A percentile compares a stretch with the other conserved stretches of the same genome.
Conservation (phyloP, 768 basidiomycete genomes). For the Antrodiella citrinella region DNA sequence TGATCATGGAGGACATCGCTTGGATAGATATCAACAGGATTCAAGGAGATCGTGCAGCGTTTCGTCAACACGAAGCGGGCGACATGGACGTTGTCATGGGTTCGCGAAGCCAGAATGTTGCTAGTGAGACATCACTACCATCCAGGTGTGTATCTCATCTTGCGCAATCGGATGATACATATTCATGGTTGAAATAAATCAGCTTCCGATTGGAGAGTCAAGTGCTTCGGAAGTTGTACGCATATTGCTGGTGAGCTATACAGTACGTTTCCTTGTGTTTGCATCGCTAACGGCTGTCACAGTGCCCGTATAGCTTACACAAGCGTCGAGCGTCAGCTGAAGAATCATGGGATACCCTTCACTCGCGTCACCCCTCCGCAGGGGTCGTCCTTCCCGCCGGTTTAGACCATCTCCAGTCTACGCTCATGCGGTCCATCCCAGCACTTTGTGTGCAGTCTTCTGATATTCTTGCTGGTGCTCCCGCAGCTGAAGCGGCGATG, state of each 20-base stretch:
- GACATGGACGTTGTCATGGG: conserved; percentile 6
- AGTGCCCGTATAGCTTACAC: conserved; percentile 89
- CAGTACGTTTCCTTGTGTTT: no score
- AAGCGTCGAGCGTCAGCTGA: conserved; percentile 83
- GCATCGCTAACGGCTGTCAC: conserved; percentile 1
- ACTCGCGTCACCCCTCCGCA: conserved; percentile 56
- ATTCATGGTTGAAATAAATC: not conserved
- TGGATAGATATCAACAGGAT: conserved; percentile 73
- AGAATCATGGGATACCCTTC: conserved; percentile 71
- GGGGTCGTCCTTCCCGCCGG: conserved; percentile 33
- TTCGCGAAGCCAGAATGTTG: not conserved
- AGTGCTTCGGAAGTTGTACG: conserved; percentile 70
- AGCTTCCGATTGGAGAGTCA: conserved; percentile 66
- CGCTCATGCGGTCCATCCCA: conserved; percentile 71
- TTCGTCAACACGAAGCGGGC: not conserved
- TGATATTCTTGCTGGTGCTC: conserved; percentile 74
- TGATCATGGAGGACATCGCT: conserved; percentile 71
- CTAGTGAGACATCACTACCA: not conserved
- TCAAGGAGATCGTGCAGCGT: conserved; percentile 19
- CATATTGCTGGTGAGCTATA: conserved; percentile 75
- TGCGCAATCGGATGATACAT: no score
- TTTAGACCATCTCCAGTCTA: conserved; percentile 55
- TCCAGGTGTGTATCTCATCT: no score
- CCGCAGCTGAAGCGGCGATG: conserved; percentile 89
- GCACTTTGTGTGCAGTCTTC: conserved; percentile 76